Percentiles rank a stretch among this genome's conserved stretches.
Conservation (phyloP, 2,329 filamentous ascomycete species). For the Westerdykella sp. region DNA sequence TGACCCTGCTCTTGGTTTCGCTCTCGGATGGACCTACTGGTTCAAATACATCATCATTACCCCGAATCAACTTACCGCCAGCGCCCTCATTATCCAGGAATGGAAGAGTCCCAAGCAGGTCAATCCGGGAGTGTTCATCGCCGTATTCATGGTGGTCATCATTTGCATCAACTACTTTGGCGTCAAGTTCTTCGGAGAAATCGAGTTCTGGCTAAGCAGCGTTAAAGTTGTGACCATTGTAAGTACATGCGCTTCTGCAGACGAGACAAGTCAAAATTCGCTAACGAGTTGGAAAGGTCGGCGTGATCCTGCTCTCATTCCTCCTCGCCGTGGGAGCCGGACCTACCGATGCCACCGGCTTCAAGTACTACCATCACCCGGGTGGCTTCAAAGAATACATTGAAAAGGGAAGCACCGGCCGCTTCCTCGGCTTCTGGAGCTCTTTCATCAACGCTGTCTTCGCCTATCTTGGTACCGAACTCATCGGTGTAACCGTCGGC, state of each 20-base stretch:
- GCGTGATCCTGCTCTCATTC: slow-evolving; percentile 42
- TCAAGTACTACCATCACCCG: slow-evolving; percentile 42
- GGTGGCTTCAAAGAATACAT: slow-evolving; percentile 42
- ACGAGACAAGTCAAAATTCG: background rate
- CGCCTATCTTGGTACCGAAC: slow-evolving; percentile 67
- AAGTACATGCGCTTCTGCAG: background rate
- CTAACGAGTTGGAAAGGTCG: slow-evolving; percentile 20
- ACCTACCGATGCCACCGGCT: slow-evolving; percentile 38
- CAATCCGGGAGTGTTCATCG: slow-evolving; percentile 75
- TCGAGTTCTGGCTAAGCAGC: slow-evolving; percentile 46
- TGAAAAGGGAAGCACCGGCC: slow-evolving; percentile 27
- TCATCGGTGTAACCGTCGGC: slow-evolving; percentile 71
- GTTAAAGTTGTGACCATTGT: slow-evolving; percentile 43
- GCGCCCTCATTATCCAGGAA: slow-evolving; percentile 67
- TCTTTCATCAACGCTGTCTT: slow-evolving; percentile 72
- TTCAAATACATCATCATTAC: slow-evolving; percentile 76
- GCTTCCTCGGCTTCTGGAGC: slow-evolving; percentile 52
- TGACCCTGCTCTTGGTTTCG: slow-evolving; percentile 74
- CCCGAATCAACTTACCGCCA: slow-evolving; percentile 77
- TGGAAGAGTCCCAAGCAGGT: slow-evolving; percentile 62
- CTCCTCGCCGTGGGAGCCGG: slow-evolving; percentile 41
- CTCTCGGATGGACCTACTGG: slow-evolving; percentile 61
- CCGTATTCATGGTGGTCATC: slow-evolving; percentile 47
- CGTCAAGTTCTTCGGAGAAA: slow-evolving; percentile 51
- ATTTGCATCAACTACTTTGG: slow-evolving; percentile 47